Percentiles rank a stretch among this genome's conserved stretches.
phyloP scores from a whole-genome alignment of 495 filamentous ascomycete species.

The Xylaria venustula region DNA sequence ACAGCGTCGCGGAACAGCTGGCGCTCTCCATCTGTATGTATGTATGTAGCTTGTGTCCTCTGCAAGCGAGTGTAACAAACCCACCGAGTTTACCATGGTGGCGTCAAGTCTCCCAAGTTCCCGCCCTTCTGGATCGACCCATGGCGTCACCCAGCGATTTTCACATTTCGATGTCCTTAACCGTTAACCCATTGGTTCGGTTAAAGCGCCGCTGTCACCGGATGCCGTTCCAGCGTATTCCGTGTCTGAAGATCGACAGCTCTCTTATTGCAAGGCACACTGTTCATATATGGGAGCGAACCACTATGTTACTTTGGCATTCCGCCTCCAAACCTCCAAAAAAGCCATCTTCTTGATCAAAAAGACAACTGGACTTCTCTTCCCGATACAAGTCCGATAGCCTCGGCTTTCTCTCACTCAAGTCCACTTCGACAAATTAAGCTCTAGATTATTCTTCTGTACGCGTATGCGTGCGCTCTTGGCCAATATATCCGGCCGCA shows the following conservation, averaged over 20 bases:
- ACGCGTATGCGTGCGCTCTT: neutral
- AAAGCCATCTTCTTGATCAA: neutral
- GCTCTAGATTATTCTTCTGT: neutral
- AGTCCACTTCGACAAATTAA: neutral
- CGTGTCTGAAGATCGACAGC: slow-evolving; percentile 4
- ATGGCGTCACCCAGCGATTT: slow-evolving; percentile 9
- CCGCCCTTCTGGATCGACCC: slow-evolving; percentile 15
- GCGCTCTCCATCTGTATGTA: too few species aligned
- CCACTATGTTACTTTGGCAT: too few species aligned
- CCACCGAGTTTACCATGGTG: neutral
- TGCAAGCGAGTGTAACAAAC: neutral
- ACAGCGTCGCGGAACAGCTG: too few species aligned
- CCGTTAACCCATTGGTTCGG: slow-evolving; percentile 10
- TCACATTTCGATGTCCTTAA: slow-evolving; percentile 3
- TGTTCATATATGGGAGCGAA: neutral
- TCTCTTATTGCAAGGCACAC: neutral
- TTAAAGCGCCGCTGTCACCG: slow-evolving; percentile 12
- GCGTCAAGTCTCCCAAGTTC: slow-evolving; percentile 11
- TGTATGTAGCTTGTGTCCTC: too few species aligned
- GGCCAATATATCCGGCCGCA: neutral
- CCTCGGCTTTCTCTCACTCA: neutral
- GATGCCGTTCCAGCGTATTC: slow-evolving; percentile 4
- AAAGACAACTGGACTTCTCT: neutral
- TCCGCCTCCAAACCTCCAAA: too few species aligned
- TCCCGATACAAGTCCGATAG: neutral